A percentile compares a stretch with the other conserved stretches of the same genome.
Conservation (phyloP, 139 green algal genomes). For the Auxenochlorella pyrenoidosa region DNA sequence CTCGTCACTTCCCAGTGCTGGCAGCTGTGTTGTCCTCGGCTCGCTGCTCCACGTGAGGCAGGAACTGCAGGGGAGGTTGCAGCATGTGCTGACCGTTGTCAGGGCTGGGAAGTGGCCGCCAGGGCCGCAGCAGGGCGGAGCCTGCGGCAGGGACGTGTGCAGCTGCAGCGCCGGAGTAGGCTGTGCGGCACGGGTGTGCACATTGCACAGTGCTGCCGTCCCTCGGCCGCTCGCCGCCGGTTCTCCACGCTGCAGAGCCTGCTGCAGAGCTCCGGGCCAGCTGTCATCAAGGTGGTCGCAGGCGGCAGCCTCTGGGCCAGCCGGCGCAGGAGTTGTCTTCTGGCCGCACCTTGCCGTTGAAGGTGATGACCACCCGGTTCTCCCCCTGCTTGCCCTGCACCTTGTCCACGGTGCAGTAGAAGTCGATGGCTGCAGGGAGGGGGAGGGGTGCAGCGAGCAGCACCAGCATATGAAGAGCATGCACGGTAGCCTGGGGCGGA, state of each 20-base stretch:
- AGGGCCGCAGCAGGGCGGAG: neutral
- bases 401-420: conserved; percentile 53
- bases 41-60: conserved; percentile 56
- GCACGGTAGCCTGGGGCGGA: neutral
- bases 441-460: neutral
- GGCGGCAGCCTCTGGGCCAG: too few species aligned
- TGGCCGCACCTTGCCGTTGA: conserved; percentile 62
- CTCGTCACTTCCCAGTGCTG: neutral
- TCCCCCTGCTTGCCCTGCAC: conserved; percentile 63
- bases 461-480: neutral
- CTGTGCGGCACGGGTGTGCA: too few species aligned
- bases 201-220: too few species aligned
- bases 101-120: too few species aligned
- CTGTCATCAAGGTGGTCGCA: too few species aligned
- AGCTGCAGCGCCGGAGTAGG: too few species aligned
- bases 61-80: conserved; percentile 51
- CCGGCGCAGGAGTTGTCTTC: neutral
- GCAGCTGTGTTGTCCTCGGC: conserved; percentile 27
- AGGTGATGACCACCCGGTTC: conserved; percentile 60
- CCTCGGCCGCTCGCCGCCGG: too few species aligned
- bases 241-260: too few species aligned
- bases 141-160: too few species aligned
- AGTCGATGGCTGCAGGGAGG: conserved; percentile 47
- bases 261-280: too few species aligned
- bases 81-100: too few species aligned